Evolutionary conservation across 352 stramenopile genomes (phyloP).

Genomic region (Thalassiosira mediterranea): DNA sequence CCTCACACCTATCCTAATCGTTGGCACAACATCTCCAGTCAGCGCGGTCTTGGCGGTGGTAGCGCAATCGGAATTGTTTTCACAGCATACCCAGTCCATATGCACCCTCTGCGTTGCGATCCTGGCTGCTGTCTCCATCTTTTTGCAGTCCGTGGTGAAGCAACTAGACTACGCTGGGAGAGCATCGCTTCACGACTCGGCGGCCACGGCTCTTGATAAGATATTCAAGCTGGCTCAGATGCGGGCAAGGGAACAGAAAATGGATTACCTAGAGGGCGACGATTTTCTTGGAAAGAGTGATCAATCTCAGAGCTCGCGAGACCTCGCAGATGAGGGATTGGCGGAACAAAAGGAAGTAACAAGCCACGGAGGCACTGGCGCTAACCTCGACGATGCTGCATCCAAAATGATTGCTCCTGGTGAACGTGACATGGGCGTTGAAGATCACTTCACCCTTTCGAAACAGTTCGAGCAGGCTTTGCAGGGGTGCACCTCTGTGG

Average conservation of each 20-base stretch:
- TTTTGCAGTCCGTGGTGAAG: slow-evolving; percentile 34
- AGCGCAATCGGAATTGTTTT: not conserved
- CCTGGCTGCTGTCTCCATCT: slow-evolving; percentile 22
- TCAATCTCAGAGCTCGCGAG: not conserved
- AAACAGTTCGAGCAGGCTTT: slow-evolving; percentile 32
- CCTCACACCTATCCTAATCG: no score
- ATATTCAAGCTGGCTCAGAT: slow-evolving; percentile 12
- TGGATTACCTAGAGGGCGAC: not conserved
- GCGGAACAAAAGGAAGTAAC: not conserved
- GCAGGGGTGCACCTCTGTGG: slow-evolving; percentile 11
- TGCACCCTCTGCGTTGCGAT: slow-evolving; percentile 10
- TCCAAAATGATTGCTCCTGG: not conserved
- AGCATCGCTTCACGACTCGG: slow-evolving; percentile 3
- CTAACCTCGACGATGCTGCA: not conserved
- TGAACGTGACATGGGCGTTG: not conserved
- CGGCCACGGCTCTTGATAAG: slow-evolving; percentile 10
- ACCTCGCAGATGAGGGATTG: no score
- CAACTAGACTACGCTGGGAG: slow-evolving; percentile 12
- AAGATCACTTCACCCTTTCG: slow-evolving; percentile 24
- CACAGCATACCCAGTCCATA: not conserved
- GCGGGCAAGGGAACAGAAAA: not conserved
- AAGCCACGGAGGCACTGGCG: not conserved
- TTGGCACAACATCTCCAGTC: no score
- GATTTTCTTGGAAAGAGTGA: not conserved
- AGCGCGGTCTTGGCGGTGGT: slow-evolving; percentile 9